phyloP scores from a whole-genome alignment of 176 grass and related monocot species.

The Neostapfia colusana region DNA sequence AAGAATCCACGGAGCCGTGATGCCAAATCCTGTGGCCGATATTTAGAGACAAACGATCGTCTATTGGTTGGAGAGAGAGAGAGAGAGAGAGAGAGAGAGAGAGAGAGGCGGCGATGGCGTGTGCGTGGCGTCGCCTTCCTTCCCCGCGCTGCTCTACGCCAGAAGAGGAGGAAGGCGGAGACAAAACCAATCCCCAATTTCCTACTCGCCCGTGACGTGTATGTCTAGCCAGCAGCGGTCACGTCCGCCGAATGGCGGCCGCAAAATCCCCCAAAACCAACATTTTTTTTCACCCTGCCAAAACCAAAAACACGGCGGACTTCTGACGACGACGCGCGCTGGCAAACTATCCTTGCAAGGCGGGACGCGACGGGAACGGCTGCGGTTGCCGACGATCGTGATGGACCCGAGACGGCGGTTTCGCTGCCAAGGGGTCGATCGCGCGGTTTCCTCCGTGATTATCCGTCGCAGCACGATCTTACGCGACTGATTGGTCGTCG shows the following conservation, averaged over 20 bases:
- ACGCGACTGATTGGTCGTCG: neutral
- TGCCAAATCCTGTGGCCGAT: conserved; percentile 7
- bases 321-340: neutral
- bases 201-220: neutral
- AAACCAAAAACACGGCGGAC: conserved; percentile 12
- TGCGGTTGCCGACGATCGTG: neutral
- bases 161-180: neutral
- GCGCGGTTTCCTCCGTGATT: neutral
- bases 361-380: conserved; percentile 6
- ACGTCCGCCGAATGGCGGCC: neutral
- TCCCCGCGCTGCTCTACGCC: neutral
- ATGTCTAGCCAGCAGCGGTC: conserved; percentile 14
- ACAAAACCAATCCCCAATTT: conserved; percentile 33
- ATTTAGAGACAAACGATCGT: conserved; percentile 6
- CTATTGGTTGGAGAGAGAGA: conserved; percentile 14
- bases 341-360: neutral
- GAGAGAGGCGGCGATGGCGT: conserved; percentile 18
- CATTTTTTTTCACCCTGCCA: no score
- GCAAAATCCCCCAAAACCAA: neutral
- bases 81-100: neutral
- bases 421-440: neutral
- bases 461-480: neutral
- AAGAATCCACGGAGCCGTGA: no score
- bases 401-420: neutral
- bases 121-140: conserved; percentile 13